Percentiles rank a stretch among this genome's conserved stretches.
These are phyloP conservation scores for Neurospora sp. DNA, from an alignment of 495 filamentous ascomycete genomes.

Conservation along the genomic window DNA sequence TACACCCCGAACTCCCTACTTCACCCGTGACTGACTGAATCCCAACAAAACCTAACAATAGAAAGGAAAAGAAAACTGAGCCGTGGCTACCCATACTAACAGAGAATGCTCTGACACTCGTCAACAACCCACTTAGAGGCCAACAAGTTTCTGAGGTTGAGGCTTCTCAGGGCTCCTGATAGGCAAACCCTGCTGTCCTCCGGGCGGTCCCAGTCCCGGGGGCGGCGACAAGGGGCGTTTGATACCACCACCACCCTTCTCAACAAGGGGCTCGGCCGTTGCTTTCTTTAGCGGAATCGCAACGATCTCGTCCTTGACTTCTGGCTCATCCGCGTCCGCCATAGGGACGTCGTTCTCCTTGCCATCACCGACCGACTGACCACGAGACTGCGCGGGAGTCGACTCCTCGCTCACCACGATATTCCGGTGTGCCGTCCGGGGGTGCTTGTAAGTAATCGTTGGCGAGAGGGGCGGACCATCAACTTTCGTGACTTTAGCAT, in stretches of 20 bases:
- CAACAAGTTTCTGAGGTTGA: background rate
- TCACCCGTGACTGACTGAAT: background rate
- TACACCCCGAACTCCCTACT: background rate
- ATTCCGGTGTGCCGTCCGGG: slow-evolving; percentile 16
- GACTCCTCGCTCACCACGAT: slow-evolving; percentile 22
- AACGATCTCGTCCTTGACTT: slow-evolving; percentile 20
- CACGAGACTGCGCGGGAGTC: background rate
- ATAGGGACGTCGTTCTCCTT: slow-evolving; percentile 2
- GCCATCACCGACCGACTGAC: slow-evolving; percentile 3
- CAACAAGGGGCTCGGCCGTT: background rate
- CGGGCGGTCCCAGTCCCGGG: background rate
- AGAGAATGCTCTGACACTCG: background rate
- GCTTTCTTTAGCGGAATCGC: slow-evolving; percentile 7
- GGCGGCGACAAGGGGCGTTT: background rate
- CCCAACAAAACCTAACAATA: background rate
- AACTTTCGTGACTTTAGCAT: slow-evolving; percentile 17
- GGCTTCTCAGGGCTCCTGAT: background rate
- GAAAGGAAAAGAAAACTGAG: background rate
- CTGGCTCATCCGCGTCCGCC: slow-evolving; percentile 11
- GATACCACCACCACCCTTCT: background rate
- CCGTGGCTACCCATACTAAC: background rate
- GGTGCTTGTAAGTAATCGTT: slow-evolving; percentile 9
- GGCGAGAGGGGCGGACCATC: slow-evolving; percentile 8
- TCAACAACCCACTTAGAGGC: background rate
- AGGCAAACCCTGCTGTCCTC: background rate